Evolutionary conservation across 441 rosid species (phyloP), one percentile per base, ranked within the genome.

Genomic region (Pelargonium fulgidum): DNA sequence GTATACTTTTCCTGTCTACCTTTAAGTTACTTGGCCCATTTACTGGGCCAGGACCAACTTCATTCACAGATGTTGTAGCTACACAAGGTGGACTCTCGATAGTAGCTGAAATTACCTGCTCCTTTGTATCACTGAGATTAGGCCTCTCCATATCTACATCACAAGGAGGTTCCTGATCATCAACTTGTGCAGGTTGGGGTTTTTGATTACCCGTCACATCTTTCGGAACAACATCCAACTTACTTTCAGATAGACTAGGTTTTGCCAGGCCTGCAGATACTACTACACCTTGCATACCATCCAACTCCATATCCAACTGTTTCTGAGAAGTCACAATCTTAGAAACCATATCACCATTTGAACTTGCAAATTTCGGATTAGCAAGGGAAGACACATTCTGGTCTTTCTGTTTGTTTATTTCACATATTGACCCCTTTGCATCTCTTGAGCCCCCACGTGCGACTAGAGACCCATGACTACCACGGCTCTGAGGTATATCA

Each of bases 401-500:
- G 69, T 85, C 90, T 79, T 86, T 93, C 63, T 76, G 85, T 77
- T 70, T 81, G 65, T 81, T 87, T 74, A 86, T 76, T 72, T 85
- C 97, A 29, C 91, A 71, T 42, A 72, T 71, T 26, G 76, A 80
- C 54, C 79, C 86, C 83, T 86, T 89, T 59, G 73, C 77, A 72
- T 88, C 91, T 78, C 82, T 88, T 73, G 84, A 74, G 58, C 78
- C 86, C 52, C 82, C 86, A 65, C 76, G 88, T 73, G 74, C 72
- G 62, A 86, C 81, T 48, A 85, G 64, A 68, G 84, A 79, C 70
- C 89, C 93, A 73, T 85, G 85, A 68, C 85, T 89, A 78, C 87
- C 87, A 75, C 90, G 90, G 80, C 82, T 79, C 71, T 88, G 96
- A 80, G 67, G 77, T 68, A 85, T 71, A 71, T 89, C 98, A 48